Base-by-base conservation (phyloP, 257 asterid genomes). In the Capsicum pubescens region DNA sequence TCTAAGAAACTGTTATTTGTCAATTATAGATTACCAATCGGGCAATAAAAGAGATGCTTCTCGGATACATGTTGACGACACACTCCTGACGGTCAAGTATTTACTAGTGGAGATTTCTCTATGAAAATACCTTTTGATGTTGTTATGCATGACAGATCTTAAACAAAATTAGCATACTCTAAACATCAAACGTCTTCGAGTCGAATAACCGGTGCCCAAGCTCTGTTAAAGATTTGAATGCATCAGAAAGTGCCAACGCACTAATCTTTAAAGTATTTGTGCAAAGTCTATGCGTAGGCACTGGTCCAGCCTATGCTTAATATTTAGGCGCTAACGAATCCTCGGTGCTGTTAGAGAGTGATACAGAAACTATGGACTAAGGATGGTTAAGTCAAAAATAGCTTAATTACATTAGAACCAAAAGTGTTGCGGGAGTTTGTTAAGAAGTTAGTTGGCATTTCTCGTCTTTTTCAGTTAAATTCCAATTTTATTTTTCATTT, bases 21-120 rank as follows among this genome's bases (percentile, higher is more conserved):
- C 16, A 46, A 72, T 19, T 48, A 3, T 50, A 19, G 60, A 48
- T 52, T 19, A 19, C 58, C 7, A 48, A 74, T 50, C 35, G 50
- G 44, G 13, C 44, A 74, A 74, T 19, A 42, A 74, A 74, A 19
- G 80, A 74, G 44, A 50, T 19, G 80, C 7, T 12, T 74, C 80
- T 50, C 60, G 12, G 17, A 21, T 32, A 72, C 11, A 74, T 12
- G 60, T 48, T 6, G 13, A 48, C 7, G 50, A 1, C 44, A 74
- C 60, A 50, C 44, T 74, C 11, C 13, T 0, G 44, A 74, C 11
- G n/a, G 19, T 74, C 80, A 74, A n/a, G 60, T 50, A 52, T 11
- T 48, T 50, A 74, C 60, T 46, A 74, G 44, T 21, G 58, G 60
- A 11, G 2, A 46, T 46, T 17, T 19, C 80, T 5, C 48, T n/a